phyloP scores from a whole-genome alignment of 2,329 filamentous ascomycete species.

The Botrytis deweyae region DNA sequence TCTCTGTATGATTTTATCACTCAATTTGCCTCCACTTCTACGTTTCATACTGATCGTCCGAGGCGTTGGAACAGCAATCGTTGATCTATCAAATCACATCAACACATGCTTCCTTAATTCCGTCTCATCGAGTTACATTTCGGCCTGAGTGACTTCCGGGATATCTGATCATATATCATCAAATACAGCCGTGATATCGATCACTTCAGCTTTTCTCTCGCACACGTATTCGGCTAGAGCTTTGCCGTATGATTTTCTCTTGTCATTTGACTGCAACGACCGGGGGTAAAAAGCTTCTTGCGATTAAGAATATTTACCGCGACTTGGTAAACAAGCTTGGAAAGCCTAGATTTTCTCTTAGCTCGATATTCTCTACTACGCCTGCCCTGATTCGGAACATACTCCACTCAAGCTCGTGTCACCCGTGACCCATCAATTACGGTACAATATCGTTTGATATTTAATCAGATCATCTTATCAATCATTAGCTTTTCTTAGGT shows the following conservation, averaged over 20 bases:
- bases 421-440: not conserved
- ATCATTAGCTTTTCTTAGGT: conserved; percentile 41
- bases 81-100: not conserved
- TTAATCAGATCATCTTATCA: conserved; percentile 23
- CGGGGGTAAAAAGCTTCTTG: not conserved
- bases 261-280: not conserved
- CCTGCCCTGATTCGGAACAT: not conserved
- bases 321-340: not conserved
- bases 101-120: not conserved
- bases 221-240: not conserved
- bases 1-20: not conserved
- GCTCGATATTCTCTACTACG: not conserved
- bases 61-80: no score
- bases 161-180: not conserved
- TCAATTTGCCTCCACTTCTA: not conserved
- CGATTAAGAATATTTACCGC: not conserved
- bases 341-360: not conserved
- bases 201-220: not conserved
- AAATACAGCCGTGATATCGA: not conserved
- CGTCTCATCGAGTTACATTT: not conserved
- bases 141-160: not conserved
- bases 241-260: not conserved
- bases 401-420: not conserved
- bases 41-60: not conserved
- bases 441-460: not conserved